Evolutionary conservation across 2,329 filamentous ascomycete genomes (phyloP).

Genomic region (Exophiala mesophila): DNA sequence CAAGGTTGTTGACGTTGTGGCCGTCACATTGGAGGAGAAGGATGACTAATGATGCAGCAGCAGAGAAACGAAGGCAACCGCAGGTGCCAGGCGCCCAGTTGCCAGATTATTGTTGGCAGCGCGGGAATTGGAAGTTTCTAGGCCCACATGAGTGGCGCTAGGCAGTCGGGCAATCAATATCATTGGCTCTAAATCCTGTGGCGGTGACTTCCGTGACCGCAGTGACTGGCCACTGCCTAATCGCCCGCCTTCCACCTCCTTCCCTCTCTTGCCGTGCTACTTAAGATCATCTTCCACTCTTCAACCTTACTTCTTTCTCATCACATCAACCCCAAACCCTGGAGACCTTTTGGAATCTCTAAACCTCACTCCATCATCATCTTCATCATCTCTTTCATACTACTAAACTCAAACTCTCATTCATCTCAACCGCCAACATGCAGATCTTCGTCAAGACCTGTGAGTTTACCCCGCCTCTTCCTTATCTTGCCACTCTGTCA

Average conservation of each 20-base stretch:
- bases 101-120: too few species aligned
- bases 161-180: not conserved
- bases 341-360: constrained; percentile 4
- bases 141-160: not conserved
- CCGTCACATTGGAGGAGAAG: too few species aligned
- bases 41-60: too few species aligned
- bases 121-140: constrained; percentile 1
- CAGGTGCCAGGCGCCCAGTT: too few species aligned
- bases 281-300: constrained; percentile 17
- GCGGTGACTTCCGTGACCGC: not conserved
- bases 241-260: not conserved
- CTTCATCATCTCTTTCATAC: not conserved
- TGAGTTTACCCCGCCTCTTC: constrained; percentile 52
- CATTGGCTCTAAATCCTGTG: not conserved
- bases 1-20: too few species aligned
- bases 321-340: constrained; percentile 16
- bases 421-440: constrained; percentile 55
- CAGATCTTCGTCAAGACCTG: constrained; percentile 98
- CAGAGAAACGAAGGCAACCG: too few species aligned
- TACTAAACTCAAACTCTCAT: constrained; percentile 9
- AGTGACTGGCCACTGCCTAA: constrained; percentile 1
- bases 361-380: constrained; percentile 14
- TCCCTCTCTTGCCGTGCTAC: constrained; percentile 1
- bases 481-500: constrained; percentile 25
- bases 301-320: constrained; percentile 15